Base-by-base conservation (phyloP, 345 rosid species). In the Populus davidiana region DNA sequence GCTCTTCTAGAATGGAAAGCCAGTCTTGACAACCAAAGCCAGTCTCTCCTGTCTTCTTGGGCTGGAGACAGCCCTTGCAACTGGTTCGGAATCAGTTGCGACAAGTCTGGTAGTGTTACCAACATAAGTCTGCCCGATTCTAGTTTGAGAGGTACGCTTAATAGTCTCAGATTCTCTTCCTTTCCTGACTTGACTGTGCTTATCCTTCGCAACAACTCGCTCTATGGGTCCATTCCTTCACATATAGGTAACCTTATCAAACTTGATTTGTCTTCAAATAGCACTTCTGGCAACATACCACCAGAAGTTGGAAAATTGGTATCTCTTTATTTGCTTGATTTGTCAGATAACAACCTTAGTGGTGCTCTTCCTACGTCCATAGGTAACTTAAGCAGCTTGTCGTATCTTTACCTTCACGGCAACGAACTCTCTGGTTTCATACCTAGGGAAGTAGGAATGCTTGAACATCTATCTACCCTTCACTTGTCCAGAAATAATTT, bases 141-240 rank as follows among this genome's bases (percentile, higher is more conserved):
- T 0, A 67, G 50, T 1, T 14, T 82, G 9, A 49, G 0, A 3
- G 85, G 80, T 74, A 82, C 72, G 14, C 73, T 82, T 31, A 52
- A 84, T 0, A 21, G 56, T 23, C 78, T 81, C 25, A 13, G 69
- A 61, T 80, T 85, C 72, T 56, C 67, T 8, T 72, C 36, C 11
- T 75, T 85, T 59, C 80, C 78, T 1, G 47, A 27, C 50, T 38
- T 85, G 47, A 21, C 12, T 6, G 0, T 21, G 0, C 71, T 78
- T 5, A 13, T n/a, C 6, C 67, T 82, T 8, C 1, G 0, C 3
- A 77, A 70, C 31, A 77, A 79, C 49, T 80, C 67, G 1, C 44
- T 82, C 13, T 80, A 66, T 2, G 85, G 83, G 4, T 8, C 38
- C 73, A 68, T 85, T 66, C 82, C 85, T 18, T 13, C 82, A 0